These are phyloP conservation scores for Limonium bicolor DNA, from an alignment of 148 eudicot species.

Conservation along the genomic window DNA sequence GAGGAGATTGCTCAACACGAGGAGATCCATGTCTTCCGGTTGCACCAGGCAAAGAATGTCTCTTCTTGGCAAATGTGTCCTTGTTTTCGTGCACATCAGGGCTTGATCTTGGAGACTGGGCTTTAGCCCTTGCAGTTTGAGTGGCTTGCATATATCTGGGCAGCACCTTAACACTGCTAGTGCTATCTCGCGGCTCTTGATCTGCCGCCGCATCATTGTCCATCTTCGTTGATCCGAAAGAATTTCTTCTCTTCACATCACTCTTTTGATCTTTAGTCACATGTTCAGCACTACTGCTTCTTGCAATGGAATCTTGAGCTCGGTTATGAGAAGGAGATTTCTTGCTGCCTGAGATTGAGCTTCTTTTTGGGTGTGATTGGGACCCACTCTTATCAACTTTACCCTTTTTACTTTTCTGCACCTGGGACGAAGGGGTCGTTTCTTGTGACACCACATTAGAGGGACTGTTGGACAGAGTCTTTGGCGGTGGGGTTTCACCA, in stretches of 20 bases:
- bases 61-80: constrained; percentile 31
- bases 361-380: constrained; percentile 28
- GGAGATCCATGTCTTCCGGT: constrained; percentile 76
- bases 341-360: constrained; percentile 43
- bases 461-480: constrained; percentile 17
- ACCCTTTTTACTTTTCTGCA: constrained; percentile 38
- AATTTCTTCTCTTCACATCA: constrained; percentile 63
- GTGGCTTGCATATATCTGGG: constrained; percentile 98
- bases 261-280: constrained; percentile 41
- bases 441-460: constrained; percentile 60
- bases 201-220: constrained; percentile 44
- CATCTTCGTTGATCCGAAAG: constrained; percentile 56
- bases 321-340: constrained; percentile 20
- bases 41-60: constrained; percentile 71
- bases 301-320: constrained; percentile 33
- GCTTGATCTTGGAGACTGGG: constrained; percentile 74
- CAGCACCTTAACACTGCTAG: constrained; percentile 27
- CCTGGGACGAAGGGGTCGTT: constrained; percentile 65
- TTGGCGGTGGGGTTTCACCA: background rate
- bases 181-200: constrained; percentile 73
- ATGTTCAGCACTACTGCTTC: constrained; percentile 48
- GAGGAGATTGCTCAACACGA: constrained; percentile 40
- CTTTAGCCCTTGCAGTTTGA: constrained; percentile 80
- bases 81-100: constrained; percentile 77
- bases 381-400: constrained; percentile 38